Conservation (phyloP, 1,139 yeast genomes). For the Pichia sp. region DNA sequence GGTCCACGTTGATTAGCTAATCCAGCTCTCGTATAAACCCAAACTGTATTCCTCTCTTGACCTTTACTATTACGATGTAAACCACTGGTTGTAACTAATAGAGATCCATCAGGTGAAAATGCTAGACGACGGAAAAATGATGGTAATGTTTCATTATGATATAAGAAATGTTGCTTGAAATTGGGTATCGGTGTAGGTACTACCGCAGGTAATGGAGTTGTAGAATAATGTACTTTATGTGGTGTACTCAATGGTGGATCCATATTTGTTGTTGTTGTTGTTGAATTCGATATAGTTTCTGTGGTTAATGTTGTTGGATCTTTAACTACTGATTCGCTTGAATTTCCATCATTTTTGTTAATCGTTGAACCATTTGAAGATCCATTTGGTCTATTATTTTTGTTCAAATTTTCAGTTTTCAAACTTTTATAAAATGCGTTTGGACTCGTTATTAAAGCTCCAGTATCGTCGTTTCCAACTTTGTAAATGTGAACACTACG, state of each 20-base stretch:
- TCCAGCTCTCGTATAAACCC: slow-evolving; percentile 65
- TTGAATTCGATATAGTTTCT: background rate
- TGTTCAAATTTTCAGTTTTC: slow-evolving; percentile 39
- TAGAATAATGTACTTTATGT: background rate
- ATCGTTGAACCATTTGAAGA: no score
- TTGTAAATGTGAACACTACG: slow-evolving; percentile 65
- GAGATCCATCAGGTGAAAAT: slow-evolving; percentile 84
- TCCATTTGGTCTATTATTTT: no score
- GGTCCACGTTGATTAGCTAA: slow-evolving; percentile 48
- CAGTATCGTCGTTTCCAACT: slow-evolving; percentile 23
- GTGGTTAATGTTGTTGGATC: background rate
- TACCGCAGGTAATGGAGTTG: slow-evolving; percentile 25
- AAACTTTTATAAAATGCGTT: slow-evolving; percentile 37
- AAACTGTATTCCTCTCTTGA: slow-evolving; percentile 56
- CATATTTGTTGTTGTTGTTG: background rate
- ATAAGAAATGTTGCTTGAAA: slow-evolving; percentile 39
- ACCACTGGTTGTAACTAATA: slow-evolving; percentile 81
- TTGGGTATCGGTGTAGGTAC: slow-evolving; percentile 23
- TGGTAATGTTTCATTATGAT: slow-evolving; percentile 80
- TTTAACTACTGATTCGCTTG: no score
- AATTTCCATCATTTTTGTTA: no score
- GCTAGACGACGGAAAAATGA: slow-evolving; percentile 81
- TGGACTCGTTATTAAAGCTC: slow-evolving; percentile 31
- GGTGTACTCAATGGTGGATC: background rate
- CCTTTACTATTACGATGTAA: slow-evolving; percentile 30